Evolutionary conservation across 352 stramenopile species (phyloP).

Genomic region (Pythium phragmiticola): DNA sequence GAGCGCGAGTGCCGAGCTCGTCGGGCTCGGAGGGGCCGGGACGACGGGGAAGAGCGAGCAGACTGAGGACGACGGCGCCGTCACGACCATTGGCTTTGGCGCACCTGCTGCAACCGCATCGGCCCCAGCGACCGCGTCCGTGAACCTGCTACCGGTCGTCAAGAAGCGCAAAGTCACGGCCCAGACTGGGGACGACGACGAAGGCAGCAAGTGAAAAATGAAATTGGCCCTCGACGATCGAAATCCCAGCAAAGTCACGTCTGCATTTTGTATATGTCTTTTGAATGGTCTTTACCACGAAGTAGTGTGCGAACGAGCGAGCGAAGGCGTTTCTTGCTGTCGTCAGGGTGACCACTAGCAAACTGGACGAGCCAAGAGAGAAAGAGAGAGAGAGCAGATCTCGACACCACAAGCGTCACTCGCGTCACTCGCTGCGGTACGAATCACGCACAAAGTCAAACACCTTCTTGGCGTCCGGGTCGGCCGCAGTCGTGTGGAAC

Average conservation of each 20-base stretch:
- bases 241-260: background rate
- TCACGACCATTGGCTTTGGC: conserved; percentile 78
- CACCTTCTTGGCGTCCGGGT: conserved; percentile 72
- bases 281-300: too few relatives aligned
- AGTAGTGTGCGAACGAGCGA: too few relatives aligned
- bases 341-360: too few relatives aligned
- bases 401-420: background rate
- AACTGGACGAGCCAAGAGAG: too few relatives aligned
- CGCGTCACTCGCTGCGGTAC: conserved; percentile 45
- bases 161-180: conserved; percentile 66
- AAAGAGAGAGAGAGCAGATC: too few relatives aligned
- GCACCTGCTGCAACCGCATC: conserved; percentile 8
- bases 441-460: conserved; percentile 71
- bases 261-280: too few relatives aligned
- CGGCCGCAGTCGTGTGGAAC: conserved; percentile 51
- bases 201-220: conserved; percentile 13
- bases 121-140: conserved; percentile 16
- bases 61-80: conserved; percentile 21
- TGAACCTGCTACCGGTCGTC: conserved; percentile 69
- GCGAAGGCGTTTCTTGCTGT: too few relatives aligned
- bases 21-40: background rate
- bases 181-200: conserved; percentile 12
- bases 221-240: background rate
- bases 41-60: background rate
- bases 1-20: conserved; percentile 29